Evolutionary conservation across 2,329 filamentous ascomycete genomes (phyloP), one percentile per base, ranked within the genome.

Genomic region (Beauveria pseudobassiana): DNA sequence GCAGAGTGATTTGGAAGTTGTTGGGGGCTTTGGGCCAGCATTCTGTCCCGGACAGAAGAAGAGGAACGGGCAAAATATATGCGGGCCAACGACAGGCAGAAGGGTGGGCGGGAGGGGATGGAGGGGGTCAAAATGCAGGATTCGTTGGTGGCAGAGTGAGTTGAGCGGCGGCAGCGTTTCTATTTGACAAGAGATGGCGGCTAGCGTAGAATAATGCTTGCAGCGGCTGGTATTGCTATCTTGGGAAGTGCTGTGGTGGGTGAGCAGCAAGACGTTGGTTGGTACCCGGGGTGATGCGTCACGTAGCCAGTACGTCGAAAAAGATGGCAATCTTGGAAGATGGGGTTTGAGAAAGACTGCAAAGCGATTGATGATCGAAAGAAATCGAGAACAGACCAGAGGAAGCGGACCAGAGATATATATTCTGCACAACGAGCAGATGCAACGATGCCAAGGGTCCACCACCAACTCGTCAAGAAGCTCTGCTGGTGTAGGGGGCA

Each of bases 21-120:
- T 57, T 52, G 45, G 46, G 58, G 16, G 38, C 5, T 46, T 28
- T 40, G 34, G 28, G 26, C 38, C 43, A 53, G 46, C 60, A 62
- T 62, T 9, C 53, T 62, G 60, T 51, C 53, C 43, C 24, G n/a
- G 40, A 57, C 40, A 24, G 40, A 50, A 50, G 30, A 53, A 50
- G 60, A 54, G 26, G 43, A 53, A 45, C 18, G 18, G 58, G 58
- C 50, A 48, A 51, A 49, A 40, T 61, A 61, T 61, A 61, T 61
- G 58, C 58, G 58, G 58, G 58, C 58, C 58, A 61, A 61, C 58
- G 58, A 61, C 28, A 49, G 51, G 43, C 42, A 53, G 58, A 48
- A 30, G 58, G 20, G 46, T 22, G 60, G 46, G 45, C 45, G 52
- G 46, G 53, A 40, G 45, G 60, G 45, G 51, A 22, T 34, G 30